Evolutionary conservation across 306 rosid species (phyloP).

Genomic region (Casuarina cunninghamiana): DNA sequence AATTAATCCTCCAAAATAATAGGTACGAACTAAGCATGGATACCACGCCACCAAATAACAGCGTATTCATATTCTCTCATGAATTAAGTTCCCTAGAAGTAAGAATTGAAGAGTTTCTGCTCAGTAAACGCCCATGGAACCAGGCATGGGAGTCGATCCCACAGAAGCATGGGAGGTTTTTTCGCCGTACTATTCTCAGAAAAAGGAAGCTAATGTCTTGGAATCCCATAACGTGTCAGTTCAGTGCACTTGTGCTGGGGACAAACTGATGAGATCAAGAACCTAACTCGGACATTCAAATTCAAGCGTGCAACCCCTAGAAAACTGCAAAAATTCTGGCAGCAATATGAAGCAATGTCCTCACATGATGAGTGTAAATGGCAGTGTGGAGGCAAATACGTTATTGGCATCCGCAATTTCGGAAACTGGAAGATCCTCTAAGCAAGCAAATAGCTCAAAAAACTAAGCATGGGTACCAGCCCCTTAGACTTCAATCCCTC

Average conservation of each 20-base stretch:
- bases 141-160: conserved; percentile 23
- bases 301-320: background rate
- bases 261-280: background rate
- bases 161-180: conserved; percentile 3
- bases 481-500: background rate
- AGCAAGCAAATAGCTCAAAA: background rate
- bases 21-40: too few relatives aligned
- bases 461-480: background rate
- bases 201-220: background rate
- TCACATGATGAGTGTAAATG: background rate
- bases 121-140: too few relatives aligned
- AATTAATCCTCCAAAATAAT: too few relatives aligned
- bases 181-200: background rate
- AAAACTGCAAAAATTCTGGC: background rate
- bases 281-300: conserved; percentile 16
- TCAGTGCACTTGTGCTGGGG: conserved; percentile 6
- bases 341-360: background rate
- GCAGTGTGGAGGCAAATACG: background rate
- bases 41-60: too few relatives aligned
- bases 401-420: background rate
- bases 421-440: background rate
- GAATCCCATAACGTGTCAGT: conserved; percentile 14
- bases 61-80: too few relatives aligned
- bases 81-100: too few relatives aligned
- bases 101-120: too few relatives aligned